These are phyloP conservation scores for Arabidopsis arenosa DNA, from an alignment of 345 rosid genomes.

Conservation along the genomic window DNA sequence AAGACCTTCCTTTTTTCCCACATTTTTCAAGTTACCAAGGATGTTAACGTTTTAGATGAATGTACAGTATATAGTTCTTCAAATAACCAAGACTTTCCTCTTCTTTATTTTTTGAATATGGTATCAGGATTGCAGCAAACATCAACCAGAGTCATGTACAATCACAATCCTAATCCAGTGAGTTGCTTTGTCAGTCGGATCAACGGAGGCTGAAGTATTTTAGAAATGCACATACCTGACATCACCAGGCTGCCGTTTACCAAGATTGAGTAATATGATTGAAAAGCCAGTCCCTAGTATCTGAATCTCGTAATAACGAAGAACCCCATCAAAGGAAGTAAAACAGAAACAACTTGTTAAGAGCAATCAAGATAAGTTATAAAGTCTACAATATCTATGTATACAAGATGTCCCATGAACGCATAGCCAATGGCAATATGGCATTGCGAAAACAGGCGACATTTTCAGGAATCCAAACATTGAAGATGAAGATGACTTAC, in stretches of 20 bases:
- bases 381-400: background rate
- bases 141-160: conserved; percentile 18
- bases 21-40: background rate
- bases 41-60: conserved; percentile 21
- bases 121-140: conserved; percentile 2
- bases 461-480: background rate
- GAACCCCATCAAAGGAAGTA: background rate
- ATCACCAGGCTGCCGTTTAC: conserved; percentile 83
- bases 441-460: conserved; percentile 17
- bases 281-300: conserved; percentile 81
- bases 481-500: conserved; percentile 59
- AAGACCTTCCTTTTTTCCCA: conserved; percentile 3
- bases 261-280: conserved; percentile 79
- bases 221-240: conserved; percentile 57
- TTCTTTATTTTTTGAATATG: background rate
- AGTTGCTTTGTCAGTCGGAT: background rate
- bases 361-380: conserved; percentile 9
- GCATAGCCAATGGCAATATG: conserved; percentile 33
- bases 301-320: conserved; percentile 46
- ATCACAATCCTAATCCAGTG: background rate
- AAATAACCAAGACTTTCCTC: background rate
- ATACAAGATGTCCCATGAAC: conserved; percentile 7
- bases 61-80: conserved; percentile 1
- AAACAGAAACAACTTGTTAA: background rate
- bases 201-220: background rate